Percentiles rank a stretch among this genome's conserved stretches.
phyloP scores from a whole-genome alignment of 306 rosid genomes.

The Senna tora region DNA sequence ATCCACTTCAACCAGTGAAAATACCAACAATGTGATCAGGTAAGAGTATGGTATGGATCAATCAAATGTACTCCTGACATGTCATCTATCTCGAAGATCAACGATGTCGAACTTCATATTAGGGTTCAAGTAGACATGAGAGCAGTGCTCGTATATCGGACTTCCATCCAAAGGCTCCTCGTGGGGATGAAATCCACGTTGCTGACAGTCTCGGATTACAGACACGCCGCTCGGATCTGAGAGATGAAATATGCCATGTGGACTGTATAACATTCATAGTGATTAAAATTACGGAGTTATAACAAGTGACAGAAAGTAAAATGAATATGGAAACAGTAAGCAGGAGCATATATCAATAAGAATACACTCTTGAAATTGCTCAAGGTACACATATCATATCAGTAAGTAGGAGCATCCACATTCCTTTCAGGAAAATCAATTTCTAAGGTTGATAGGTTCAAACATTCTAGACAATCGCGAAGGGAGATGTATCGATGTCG shows the following conservation, averaged over 20 bases:
- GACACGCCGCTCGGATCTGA: slow-evolving; percentile 95
- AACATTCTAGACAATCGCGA: no score
- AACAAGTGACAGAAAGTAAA: no score
- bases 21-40: slow-evolving; percentile 23
- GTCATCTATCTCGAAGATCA: slow-evolving; percentile 71
- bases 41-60: slow-evolving; percentile 25
- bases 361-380: no score
- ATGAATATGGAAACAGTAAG: no score
- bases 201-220: slow-evolving; percentile 85
- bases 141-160: slow-evolving; percentile 90
- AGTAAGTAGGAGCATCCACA: no score
- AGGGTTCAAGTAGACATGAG: slow-evolving; percentile 90
- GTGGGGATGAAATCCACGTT: slow-evolving; percentile 98
- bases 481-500: no score
- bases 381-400: no score
- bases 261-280: slow-evolving; percentile 52
- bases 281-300: no score
- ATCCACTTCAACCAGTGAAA: slow-evolving; percentile 34
- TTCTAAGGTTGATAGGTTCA: no score
- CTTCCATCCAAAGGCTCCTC: slow-evolving; percentile 91
- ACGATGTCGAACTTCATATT: slow-evolving; percentile 68
- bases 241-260: slow-evolving; percentile 94
- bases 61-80: background rate
- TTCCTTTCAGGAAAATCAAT: no score
- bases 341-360: no score